A percentile compares a stretch with the other conserved stretches of the same genome.
phyloP scores from a whole-genome alignment of 139 green algal genomes.

The Trebouxia sp. region DNA sequence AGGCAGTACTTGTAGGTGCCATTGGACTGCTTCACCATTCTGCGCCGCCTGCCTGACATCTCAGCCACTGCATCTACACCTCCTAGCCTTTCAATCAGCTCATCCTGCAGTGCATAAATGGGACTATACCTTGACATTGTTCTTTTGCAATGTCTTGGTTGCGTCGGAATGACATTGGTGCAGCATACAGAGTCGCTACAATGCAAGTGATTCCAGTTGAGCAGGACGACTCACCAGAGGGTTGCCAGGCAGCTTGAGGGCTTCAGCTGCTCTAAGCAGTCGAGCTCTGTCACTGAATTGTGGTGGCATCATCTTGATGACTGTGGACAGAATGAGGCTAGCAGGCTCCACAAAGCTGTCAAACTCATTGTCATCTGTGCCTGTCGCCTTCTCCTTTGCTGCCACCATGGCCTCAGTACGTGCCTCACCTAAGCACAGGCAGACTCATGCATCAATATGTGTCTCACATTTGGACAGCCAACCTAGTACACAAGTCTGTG shows the following conservation, averaged over 20 bases:
- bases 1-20: conserved; percentile 46
- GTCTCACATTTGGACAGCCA: neutral
- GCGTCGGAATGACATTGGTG: too few relatives aligned
- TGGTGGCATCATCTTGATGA: conserved; percentile 39
- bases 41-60: conserved; percentile 65
- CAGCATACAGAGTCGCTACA: neutral
- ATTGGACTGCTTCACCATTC: conserved; percentile 47
- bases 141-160: too few relatives aligned
- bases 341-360: conserved; percentile 55
- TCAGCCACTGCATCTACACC: conserved; percentile 63
- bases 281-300: neutral
- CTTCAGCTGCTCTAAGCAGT: conserved; percentile 34
- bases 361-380: conserved; percentile 42
- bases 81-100: conserved; percentile 67
- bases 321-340: conserved; percentile 41
- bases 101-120: conserved; percentile 45
- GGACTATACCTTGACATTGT: neutral
- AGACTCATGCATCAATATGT: neutral
- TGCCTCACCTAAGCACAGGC: conserved; percentile 43
- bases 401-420: conserved; percentile 54
- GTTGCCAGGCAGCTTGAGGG: conserved; percentile 54
- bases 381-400: conserved; percentile 8
- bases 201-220: too few relatives aligned
- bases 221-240: conserved; percentile 53
- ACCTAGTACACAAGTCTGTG: too few relatives aligned